phyloP scores from a whole-genome alignment of 441 rosid genomes.

The Pelargonium australe region DNA sequence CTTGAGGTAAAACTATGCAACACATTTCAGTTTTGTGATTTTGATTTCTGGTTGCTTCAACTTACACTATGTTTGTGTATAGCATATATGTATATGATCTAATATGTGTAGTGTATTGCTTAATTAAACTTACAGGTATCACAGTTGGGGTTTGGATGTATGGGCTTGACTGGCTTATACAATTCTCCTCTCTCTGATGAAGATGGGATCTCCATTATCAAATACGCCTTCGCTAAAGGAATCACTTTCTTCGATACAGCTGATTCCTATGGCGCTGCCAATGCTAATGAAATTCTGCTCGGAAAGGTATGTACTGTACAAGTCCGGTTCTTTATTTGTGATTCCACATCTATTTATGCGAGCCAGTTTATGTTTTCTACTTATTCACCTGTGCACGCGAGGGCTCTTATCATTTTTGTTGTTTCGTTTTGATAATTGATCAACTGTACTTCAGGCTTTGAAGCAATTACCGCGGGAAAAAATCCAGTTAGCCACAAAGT shows the following conservation, averaged over 20 bases:
- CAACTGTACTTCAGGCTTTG: slow-evolving; percentile 36
- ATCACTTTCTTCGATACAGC: slow-evolving; percentile 60
- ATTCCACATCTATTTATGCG: too few species aligned
- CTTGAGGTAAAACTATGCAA: too few species aligned
- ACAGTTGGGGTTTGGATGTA: slow-evolving; percentile 49
- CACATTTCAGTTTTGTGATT: too few species aligned
- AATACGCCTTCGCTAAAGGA: slow-evolving; percentile 36
- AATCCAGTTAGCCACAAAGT: slow-evolving; percentile 53
- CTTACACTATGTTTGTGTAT: too few species aligned
- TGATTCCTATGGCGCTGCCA: slow-evolving; percentile 36
- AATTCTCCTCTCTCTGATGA: slow-evolving; percentile 40
- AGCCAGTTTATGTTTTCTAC: too few species aligned
- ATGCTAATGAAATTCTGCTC: slow-evolving; percentile 42
- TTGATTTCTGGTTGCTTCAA: too few species aligned
- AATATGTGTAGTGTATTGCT: too few species aligned
- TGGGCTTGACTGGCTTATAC: slow-evolving; percentile 40
- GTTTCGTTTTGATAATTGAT: too few species aligned
- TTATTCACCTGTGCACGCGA: too few species aligned
- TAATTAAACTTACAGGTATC: slow-evolving; percentile 32
- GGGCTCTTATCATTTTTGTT: background rate
- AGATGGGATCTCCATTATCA: slow-evolving; percentile 33
- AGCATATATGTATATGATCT: too few species aligned
- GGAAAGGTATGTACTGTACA: slow-evolving; percentile 33
- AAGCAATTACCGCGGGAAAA: slow-evolving; percentile 50
- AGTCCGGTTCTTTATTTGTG: too few species aligned